These are phyloP conservation scores for Aspergillus calidoustus DNA, from an alignment of 2,329 filamentous ascomycete genomes.

Conservation along the genomic window DNA sequence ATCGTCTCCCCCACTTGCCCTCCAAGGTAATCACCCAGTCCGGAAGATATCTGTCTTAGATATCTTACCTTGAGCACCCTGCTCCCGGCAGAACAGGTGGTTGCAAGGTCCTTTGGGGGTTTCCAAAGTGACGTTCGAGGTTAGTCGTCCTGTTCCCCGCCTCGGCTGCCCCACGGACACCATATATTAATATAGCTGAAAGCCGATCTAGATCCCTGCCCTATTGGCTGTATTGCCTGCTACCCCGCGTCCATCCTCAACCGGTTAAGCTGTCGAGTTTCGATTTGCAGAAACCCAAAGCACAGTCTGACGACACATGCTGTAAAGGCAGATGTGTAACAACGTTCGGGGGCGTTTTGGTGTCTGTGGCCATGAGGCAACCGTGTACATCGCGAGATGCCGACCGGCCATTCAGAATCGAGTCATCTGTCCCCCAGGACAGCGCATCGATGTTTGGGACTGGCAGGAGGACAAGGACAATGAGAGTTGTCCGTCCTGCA, in stretches of 20 bases:
- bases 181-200: background rate
- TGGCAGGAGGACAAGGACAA: constrained; percentile 27
- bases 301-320: constrained; percentile 8
- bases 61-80: constrained; percentile 1
- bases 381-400: constrained; percentile 26
- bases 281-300: background rate
- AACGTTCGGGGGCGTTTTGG: constrained; percentile 26
- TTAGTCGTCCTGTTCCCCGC: background rate
- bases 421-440: constrained; percentile 23
- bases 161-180: background rate
- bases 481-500: constrained; percentile 22
- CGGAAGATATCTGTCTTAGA: background rate
- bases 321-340: constrained; percentile 22
- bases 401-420: constrained; percentile 21
- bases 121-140: background rate
- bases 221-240: background rate
- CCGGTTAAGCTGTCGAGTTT: background rate
- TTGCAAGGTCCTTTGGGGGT: background rate
- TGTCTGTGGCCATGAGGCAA: constrained; percentile 25
- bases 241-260: constrained; percentile 4
- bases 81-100: background rate
- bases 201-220: background rate
- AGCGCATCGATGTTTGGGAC: constrained; percentile 26
- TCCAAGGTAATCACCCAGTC: background rate
- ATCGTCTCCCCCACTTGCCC: constrained; percentile 7